Base-by-base conservation (phyloP, 1,139 yeast genomes). In the Scheffersomyces segobiensis region DNA sequence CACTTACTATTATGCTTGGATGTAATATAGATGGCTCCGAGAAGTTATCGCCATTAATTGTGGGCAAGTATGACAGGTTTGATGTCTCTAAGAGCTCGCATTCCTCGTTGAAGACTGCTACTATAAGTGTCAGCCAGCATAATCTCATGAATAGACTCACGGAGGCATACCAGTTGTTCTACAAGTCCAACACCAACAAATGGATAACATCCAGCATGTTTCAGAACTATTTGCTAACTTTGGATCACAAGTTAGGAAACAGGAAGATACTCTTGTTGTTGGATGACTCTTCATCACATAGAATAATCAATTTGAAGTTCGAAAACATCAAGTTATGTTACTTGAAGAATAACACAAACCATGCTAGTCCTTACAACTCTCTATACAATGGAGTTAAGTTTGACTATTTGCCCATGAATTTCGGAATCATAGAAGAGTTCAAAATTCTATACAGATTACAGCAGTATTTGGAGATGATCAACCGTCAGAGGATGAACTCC, bases 131-230 rank as follows among this genome's bases (percentile, higher is more conserved):
- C 4, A 62, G 73, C 1, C 69, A 71, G 26, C 71, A 71, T 14
- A 62, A 67, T 3, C 64, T 79, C 26, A 74, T 76, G 74, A 79
- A 80, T 62, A 86, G 84, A 63, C 71, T 86, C 55, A 81, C 87
- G 0, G 82, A 81, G 53, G 77, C 76, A 46, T 85, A 85, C 66
- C 82, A 83, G 32, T 74, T 87, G 10, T 76, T 81, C 22, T 87
- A 86, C 70, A 86, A 85, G 63, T 83, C 87, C 56, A 87, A 87
- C 63, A 78, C 82, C 55, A 85, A 85, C 69, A 85, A 86, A 59
- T 86, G 90, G 89, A 75, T 87, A 49, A 87, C 91, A 1, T 83
- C 88, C n/a, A 83, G 86, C 49, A 74, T 86, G 72, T 86, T 87
- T 64, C 88, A 87, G 62, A 86, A 86, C 64, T 87, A 88, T 80